phyloP scores from a whole-genome alignment of 2,329 filamentous ascomycete species.

The Arthrobotrys sinensis region DNA sequence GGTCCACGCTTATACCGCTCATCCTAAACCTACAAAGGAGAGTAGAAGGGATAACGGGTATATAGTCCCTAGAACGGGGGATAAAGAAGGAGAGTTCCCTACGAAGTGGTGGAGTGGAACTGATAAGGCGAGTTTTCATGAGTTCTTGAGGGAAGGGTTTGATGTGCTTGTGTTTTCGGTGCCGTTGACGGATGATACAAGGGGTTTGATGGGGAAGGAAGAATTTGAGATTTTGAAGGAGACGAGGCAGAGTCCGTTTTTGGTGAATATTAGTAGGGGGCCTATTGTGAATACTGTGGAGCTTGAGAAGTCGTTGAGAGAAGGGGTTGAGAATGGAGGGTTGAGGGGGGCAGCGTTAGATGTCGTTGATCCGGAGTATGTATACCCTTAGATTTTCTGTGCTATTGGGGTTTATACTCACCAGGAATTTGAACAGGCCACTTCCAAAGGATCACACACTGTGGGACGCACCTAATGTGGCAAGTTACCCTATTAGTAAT shows the following conservation, averaged over 20 bases:
- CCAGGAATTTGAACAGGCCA: slow-evolving; percentile 67
- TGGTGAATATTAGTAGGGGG: slow-evolving; percentile 81
- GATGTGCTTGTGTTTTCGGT: slow-evolving; percentile 73
- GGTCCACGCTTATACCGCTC: slow-evolving; percentile 82
- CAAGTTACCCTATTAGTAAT: slow-evolving; percentile 68
- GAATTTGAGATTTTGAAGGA: slow-evolving; percentile 71
- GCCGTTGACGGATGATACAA: slow-evolving; percentile 71
- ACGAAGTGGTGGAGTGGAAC: slow-evolving; percentile 72
- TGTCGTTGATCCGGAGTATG: slow-evolving; percentile 80
- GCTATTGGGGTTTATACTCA: slow-evolving; percentile 3
- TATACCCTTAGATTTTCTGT: background rate
- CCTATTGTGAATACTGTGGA: slow-evolving; percentile 75
- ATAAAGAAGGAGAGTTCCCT: slow-evolving; percentile 71
- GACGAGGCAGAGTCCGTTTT: slow-evolving; percentile 71
- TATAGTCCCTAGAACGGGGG: slow-evolving; percentile 77
- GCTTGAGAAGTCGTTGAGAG: slow-evolving; percentile 75
- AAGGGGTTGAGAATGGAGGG: slow-evolving; percentile 68
- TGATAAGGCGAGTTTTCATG: slow-evolving; percentile 66
- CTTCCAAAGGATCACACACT: slow-evolving; percentile 78
- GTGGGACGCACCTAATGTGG: slow-evolving; percentile 79
- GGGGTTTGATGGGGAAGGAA: slow-evolving; percentile 71
- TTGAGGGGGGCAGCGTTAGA: slow-evolving; percentile 80
- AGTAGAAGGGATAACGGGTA: slow-evolving; percentile 77
- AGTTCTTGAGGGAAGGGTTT: slow-evolving; percentile 67
- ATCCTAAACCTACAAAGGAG: slow-evolving; percentile 77